Evolutionary conservation across 371 early-diverging fungal genomes (phyloP).

Genomic region (Neoconidiobolus thromboides): DNA sequence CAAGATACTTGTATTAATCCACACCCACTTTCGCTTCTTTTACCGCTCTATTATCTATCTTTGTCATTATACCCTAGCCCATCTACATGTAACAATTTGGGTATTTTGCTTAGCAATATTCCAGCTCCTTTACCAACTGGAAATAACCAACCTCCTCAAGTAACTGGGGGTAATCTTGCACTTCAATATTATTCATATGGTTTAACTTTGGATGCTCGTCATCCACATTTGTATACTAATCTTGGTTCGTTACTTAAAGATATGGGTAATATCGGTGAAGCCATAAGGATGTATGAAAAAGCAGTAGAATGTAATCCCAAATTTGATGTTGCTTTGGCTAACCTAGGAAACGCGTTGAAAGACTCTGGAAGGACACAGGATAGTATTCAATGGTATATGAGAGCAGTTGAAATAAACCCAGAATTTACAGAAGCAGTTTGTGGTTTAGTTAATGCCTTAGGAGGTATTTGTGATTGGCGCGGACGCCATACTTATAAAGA

Average conservation of each 20-base stretch:
- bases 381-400: slow-evolving; percentile 62
- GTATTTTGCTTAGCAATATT: slow-evolving; percentile 56
- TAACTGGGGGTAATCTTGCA: slow-evolving; percentile 49
- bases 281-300: slow-evolving; percentile 71
- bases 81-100: slow-evolving; percentile 75
- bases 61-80: slow-evolving; percentile 63
- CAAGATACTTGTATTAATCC: slow-evolving; percentile 30
- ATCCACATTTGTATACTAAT: slow-evolving; percentile 79
- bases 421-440: slow-evolving; percentile 84
- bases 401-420: slow-evolving; percentile 70
- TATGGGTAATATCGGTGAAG: slow-evolving; percentile 62
- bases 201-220: slow-evolving; percentile 54
- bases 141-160: slow-evolving; percentile 9
- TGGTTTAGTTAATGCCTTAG: slow-evolving; percentile 67
- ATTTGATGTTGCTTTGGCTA: slow-evolving; percentile 80
- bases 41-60: slow-evolving; percentile 69
- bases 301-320: slow-evolving; percentile 69
- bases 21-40: slow-evolving; percentile 27
- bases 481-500: slow-evolving; percentile 31
- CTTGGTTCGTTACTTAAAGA: slow-evolving; percentile 76
- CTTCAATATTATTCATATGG: slow-evolving; percentile 77
- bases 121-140: slow-evolving; percentile 29
- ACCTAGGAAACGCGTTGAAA: slow-evolving; percentile 76
- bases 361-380: slow-evolving; percentile 79
- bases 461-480: slow-evolving; percentile 82